Evolutionary conservation across 139 green algal genomes (phyloP).

Genomic region (Chlorella sp.): DNA sequence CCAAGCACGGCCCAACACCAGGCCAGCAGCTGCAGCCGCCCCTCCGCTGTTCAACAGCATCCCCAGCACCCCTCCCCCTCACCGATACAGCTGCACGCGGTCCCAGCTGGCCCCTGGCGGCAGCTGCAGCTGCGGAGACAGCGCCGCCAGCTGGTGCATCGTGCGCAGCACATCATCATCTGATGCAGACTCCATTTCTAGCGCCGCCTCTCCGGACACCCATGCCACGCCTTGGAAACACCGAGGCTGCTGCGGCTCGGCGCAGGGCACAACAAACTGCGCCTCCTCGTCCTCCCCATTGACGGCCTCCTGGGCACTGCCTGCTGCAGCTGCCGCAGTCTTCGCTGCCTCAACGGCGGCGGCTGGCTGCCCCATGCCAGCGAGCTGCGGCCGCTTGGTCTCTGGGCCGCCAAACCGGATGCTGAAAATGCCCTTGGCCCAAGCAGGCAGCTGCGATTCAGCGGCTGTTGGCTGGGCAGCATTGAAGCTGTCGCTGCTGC

Average conservation of each 20-base stretch:
- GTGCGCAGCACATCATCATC: constrained; percentile 21
- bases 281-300: background rate
- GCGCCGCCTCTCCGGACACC: constrained; percentile 14
- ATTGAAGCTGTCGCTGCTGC: background rate
- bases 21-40: background rate
- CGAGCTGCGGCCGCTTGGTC: constrained; percentile 16
- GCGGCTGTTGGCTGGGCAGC: background rate
- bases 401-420: constrained; percentile 39
- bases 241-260: background rate
- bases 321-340: background rate
- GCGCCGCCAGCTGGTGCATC: background rate
- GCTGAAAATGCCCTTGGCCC: constrained; percentile 23
- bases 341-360: background rate
- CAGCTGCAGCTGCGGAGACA: constrained; percentile 6
- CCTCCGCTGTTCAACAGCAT: background rate
- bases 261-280: background rate
- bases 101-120: constrained; percentile 17
- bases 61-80: background rate
- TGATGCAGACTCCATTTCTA: constrained; percentile 12
- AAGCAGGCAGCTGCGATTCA: background rate
- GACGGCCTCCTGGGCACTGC: background rate
- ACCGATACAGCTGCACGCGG: background rate
- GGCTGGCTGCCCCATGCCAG: background rate
- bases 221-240: constrained; percentile 13
- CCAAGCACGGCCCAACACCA: background rate